Percentiles rank a stretch among this genome's conserved stretches.
phyloP scores from a whole-genome alignment of 768 basidiomycete species.

The Leucocoprinus birnbaumii region DNA sequence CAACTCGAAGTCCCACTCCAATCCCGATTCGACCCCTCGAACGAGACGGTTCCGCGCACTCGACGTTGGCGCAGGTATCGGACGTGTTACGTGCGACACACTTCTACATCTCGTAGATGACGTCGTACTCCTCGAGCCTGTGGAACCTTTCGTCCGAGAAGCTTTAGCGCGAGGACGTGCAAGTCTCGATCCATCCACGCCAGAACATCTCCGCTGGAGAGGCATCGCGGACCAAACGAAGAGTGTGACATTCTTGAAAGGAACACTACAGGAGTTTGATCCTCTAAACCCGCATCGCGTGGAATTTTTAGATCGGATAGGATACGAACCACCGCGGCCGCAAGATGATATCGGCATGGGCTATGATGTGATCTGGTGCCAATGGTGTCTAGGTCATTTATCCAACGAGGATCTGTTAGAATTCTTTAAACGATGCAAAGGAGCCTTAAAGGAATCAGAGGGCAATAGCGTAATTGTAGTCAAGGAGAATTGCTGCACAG shows the following conservation, averaged over 20 bases:
- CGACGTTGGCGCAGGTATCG: constrained; percentile 94
- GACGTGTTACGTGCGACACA: constrained; percentile 85
- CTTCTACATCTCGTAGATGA: constrained; percentile 87
- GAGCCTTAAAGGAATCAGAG: constrained; percentile 46
- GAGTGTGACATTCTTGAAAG: constrained; percentile 78
- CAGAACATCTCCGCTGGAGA: constrained; percentile 47
- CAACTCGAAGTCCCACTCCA: constrained; percentile 14
- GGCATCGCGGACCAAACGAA: constrained; percentile 62
- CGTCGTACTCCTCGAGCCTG: constrained; percentile 90
- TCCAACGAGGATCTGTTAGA: constrained; percentile 70
- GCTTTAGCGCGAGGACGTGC: constrained; percentile 46
- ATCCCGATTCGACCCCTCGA: constrained; percentile 17
- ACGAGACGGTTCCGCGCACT: constrained; percentile 57
- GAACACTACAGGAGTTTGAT: constrained; percentile 79
- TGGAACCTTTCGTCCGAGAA: constrained; percentile 70
- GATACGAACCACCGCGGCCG: constrained; percentile 46
- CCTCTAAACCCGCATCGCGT: constrained; percentile 49
- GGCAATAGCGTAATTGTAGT: constrained; percentile 69
- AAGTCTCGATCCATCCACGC: constrained; percentile 23
- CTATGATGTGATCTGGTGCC: constrained; percentile 94
- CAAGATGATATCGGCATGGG: constrained; percentile 48
- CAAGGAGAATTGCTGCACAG: constrained; percentile 87
- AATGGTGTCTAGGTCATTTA: constrained; percentile 95
- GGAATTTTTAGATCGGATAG: constrained; percentile 62
- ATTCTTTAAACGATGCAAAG: constrained; percentile 67